Evolutionary conservation across 1,284 basidiomycete genomes (phyloP).

Genomic region (Ganoderma multipileum): DNA sequence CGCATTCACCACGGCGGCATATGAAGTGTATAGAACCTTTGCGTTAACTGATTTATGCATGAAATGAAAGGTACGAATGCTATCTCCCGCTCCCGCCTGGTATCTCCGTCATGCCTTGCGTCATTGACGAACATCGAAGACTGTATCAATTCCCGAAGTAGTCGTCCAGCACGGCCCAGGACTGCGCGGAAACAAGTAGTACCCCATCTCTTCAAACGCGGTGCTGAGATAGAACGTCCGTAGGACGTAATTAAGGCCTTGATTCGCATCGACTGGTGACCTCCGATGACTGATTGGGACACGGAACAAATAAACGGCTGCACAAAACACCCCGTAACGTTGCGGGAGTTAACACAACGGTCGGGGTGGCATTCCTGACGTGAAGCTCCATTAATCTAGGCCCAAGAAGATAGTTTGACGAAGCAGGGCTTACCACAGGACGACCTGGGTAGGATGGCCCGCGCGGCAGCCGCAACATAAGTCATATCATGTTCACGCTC

Average conservation of each 20-base stretch:
- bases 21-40: too few species aligned
- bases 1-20: not conserved
- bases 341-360: not conserved
- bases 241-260: not conserved
- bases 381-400: not conserved
- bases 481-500: not conserved
- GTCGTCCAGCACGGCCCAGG: too few species aligned
- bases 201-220: not conserved
- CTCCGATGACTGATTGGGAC: not conserved
- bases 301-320: not conserved
- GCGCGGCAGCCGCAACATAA: not conserved
- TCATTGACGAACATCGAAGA: too few species aligned
- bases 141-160: too few species aligned
- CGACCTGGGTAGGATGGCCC: too few species aligned
- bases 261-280: not conserved
- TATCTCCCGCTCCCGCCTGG: too few species aligned
- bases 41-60: too few species aligned
- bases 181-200: too few species aligned
- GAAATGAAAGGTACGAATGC: too few species aligned
- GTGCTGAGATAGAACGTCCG: not conserved
- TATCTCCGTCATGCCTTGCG: too few species aligned
- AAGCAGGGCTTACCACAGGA: too few species aligned
- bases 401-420: not conserved
- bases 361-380: not conserved
- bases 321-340: not conserved